Evolutionary conservation across 1,284 basidiomycete species (phyloP).

Genomic region (Rhodofomes roseus): DNA sequence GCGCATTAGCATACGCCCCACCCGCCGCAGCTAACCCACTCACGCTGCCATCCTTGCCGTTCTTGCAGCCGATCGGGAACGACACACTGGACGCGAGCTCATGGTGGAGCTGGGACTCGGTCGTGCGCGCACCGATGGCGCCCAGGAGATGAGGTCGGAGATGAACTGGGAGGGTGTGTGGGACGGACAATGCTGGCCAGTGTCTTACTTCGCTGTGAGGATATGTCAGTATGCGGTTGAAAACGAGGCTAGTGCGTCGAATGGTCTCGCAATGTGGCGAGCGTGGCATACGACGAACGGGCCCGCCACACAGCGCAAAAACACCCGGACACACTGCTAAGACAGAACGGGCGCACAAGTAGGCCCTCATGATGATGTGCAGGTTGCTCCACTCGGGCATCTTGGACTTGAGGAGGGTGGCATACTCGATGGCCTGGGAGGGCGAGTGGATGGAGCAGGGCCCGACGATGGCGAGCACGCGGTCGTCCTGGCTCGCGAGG

Average conservation of each 20-base stretch:
- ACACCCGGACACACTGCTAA: neutral
- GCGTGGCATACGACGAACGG: too few relatives aligned
- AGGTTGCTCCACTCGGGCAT: constrained; percentile 74
- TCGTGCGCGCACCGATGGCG: constrained; percentile 96
- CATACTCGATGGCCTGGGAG: constrained; percentile 90
- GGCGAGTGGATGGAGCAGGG: constrained; percentile 96
- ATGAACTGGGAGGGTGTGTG: too few relatives aligned
- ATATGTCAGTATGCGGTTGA: neutral
- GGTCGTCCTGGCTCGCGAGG: constrained; percentile 80
- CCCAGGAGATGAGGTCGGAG: constrained; percentile 88
- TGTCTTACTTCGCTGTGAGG: constrained; percentile 44
- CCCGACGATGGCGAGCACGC: constrained; percentile 87
- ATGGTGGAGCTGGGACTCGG: constrained; percentile 90
- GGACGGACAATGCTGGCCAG: neutral
- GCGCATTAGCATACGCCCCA: too few relatives aligned
- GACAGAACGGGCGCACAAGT: constrained; percentile 66
- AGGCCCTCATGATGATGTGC: constrained; percentile 92
- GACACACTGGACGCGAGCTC: constrained; percentile 90
- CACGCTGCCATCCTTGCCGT: constrained; percentile 93
- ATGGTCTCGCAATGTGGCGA: too few relatives aligned
- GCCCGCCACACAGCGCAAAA: neutral
- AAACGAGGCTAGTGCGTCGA: too few relatives aligned
- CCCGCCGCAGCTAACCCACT: too few relatives aligned
- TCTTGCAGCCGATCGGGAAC: constrained; percentile 98
- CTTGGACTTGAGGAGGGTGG: constrained; percentile 68